Conservation (phyloP, 2,329 filamentous ascomycete species). For the Colletotrichum karsti region DNA sequence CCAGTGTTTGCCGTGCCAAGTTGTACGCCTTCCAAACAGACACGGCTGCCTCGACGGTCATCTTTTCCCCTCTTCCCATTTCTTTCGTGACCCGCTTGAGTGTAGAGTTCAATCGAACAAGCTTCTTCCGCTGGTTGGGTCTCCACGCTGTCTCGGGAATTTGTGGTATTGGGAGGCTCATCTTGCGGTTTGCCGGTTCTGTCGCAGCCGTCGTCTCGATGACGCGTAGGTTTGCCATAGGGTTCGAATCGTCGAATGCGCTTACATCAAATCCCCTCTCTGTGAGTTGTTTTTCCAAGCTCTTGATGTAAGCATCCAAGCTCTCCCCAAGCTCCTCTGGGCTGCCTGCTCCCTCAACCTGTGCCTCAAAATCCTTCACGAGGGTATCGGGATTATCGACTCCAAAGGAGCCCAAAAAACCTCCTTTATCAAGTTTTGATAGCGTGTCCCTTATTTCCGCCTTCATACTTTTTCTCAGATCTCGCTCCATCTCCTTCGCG, state of each 20-base stretch:
- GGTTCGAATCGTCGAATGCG: slow-evolving; percentile 21
- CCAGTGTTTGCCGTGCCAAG: slow-evolving; percentile 52
- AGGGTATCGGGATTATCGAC: slow-evolving; percentile 58
- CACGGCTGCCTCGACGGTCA: slow-evolving; percentile 42
- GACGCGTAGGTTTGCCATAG: slow-evolving; percentile 18
- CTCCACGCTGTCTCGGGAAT: slow-evolving; percentile 47
- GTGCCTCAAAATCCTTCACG: slow-evolving; percentile 32
- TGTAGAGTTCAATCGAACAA: slow-evolving; percentile 44
- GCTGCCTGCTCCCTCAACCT: slow-evolving; percentile 34
- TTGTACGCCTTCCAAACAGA: slow-evolving; percentile 61
- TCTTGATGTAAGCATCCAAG: slow-evolving; percentile 45
- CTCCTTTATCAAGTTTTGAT: slow-evolving; percentile 34
- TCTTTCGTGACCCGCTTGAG: slow-evolving; percentile 39
- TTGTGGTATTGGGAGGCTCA: slow-evolving; percentile 37
- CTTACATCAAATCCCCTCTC: slow-evolving; percentile 21
- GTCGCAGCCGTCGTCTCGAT: slow-evolving; percentile 31
- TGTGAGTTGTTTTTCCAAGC: slow-evolving; percentile 35
- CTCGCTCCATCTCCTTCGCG: slow-evolving; percentile 36
- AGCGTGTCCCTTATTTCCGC: slow-evolving; percentile 38
- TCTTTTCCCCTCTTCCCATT: slow-evolving; percentile 34
- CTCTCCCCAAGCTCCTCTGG: slow-evolving; percentile 43
- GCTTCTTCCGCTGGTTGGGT: slow-evolving; percentile 46
- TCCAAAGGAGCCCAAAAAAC: slow-evolving; percentile 41
- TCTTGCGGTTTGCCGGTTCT: slow-evolving; percentile 25
- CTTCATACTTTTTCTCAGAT: slow-evolving; percentile 34